phyloP scores from a whole-genome alignment of 805 yeast species.

The Metschnikowia drakensbergensis region DNA sequence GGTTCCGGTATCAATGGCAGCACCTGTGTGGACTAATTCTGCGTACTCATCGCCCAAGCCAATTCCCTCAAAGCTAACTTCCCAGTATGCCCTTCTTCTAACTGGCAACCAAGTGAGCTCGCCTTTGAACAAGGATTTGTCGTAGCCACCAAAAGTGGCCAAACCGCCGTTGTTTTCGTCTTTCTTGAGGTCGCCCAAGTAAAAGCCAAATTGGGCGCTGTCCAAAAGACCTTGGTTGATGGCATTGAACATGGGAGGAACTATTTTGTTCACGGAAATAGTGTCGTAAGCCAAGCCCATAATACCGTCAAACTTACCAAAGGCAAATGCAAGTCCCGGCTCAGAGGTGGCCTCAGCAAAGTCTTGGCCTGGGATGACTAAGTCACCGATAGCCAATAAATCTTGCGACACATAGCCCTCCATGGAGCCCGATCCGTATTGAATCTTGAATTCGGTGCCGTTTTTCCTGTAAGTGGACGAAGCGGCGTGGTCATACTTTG shows the following conservation, averaged over 20 bases:
- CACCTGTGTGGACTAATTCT: constrained; percentile 77
- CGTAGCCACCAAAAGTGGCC: constrained; percentile 94
- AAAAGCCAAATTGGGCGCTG: constrained; percentile 81
- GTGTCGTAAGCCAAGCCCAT: constrained; percentile 92
- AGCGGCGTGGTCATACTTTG: constrained; percentile 79
- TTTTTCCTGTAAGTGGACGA: constrained; percentile 85
- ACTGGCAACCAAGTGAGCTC: constrained; percentile 94
- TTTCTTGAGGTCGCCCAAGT: constrained; percentile 73
- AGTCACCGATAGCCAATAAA: constrained; percentile 73
- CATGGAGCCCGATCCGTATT: constrained; percentile 89
- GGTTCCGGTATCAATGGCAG: constrained; percentile 98
- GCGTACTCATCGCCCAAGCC: constrained; percentile 93
- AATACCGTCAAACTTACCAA: constrained; percentile 98
- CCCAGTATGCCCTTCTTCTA: constrained; percentile 99
- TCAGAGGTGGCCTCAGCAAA: constrained; percentile 97
- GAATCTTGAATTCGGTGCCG: constrained; percentile 81
- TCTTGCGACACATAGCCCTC: constrained; percentile 93
- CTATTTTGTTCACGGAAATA: constrained; percentile 82
- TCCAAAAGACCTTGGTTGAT: constrained; percentile 77
- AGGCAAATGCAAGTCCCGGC: constrained; percentile 97
- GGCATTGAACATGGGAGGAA: constrained; percentile 94
- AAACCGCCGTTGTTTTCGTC: constrained; percentile 76
- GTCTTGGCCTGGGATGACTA: constrained; percentile 81
- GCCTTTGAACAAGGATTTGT: constrained; percentile 70
- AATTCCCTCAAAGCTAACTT: constrained; percentile 87